Base-by-base conservation (phyloP, 345 rosid genomes). In the Populus tremula region DNA sequence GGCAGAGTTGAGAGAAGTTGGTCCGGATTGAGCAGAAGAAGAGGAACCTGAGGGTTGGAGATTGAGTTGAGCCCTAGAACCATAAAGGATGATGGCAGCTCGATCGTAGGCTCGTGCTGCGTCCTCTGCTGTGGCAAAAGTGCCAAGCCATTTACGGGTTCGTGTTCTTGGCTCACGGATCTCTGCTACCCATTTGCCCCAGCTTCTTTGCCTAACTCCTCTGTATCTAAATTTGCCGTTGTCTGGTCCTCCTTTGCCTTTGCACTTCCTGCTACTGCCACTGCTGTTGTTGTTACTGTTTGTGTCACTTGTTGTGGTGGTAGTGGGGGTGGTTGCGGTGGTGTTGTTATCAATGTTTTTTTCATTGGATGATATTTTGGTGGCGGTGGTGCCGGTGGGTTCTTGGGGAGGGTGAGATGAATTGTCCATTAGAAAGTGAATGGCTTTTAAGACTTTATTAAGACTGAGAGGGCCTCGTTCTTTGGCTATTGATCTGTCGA, bases 41-140 rank as follows among this genome's bases (percentile, higher is more conserved):
- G 61, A 36, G 38, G 78, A 43, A 20, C 50, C 63, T 0, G 78
- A 47, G 36, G 81, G 76, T 6, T 81, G 86, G 35, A 86, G 68
- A 72, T 92, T 90, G 49, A 92, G 93, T 86, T 91, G 93, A 56
- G 97, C 95, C 68, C 87, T 86, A 23, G 97, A 84, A 2, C 97
- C 97, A 81, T 93, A 89, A 2, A 93, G 88, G 47, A 90, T 84
- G 50, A 90, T 65, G 31, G 97, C 97, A 6, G 96, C 97, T 8
- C 95, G 92, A 87, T 93, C 97, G 50, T 91, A 93, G 8, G 97
- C 97, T 21, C 94, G 90, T 13, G 97, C 97, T 5, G 97, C 97
- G 36, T 90, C 97, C 85, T 93, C 96, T 0, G 96, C 97, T 13
- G 97, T 88, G 38, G 93, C 73, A 79, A 93, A 93, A 65, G 97